A percentile compares a stretch with the other conserved stretches of the same genome.
Evolutionary conservation across 208 protist genomes (phyloP).

Genomic region (Crithidia fasciculata): DNA sequence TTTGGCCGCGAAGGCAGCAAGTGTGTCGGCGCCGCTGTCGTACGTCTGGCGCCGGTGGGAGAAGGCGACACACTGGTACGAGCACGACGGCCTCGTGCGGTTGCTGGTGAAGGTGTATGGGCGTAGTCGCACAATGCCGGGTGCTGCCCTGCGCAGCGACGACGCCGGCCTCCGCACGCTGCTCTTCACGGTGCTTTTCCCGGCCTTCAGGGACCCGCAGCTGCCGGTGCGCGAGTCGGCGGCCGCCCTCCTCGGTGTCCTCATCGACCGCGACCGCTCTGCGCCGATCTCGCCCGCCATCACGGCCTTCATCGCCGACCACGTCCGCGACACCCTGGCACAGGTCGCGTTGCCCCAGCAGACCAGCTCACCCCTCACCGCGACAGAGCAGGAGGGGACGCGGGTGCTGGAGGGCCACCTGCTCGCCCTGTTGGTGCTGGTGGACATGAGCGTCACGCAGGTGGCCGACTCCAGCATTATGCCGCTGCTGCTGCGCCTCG

Average conservation of each 20-base stretch:
- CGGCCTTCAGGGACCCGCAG: slow-evolving; percentile 54
- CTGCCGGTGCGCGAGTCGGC: slow-evolving; percentile 67
- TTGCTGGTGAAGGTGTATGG: slow-evolving; percentile 28
- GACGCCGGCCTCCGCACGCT: slow-evolving; percentile 33
- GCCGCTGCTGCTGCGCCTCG: slow-evolving; percentile 52
- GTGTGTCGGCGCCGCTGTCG: slow-evolving; percentile 23
- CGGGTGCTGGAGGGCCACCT: slow-evolving; percentile 53
- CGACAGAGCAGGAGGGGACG: slow-evolving; percentile 29
- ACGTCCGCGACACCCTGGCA: slow-evolving; percentile 32
- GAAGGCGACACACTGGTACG: slow-evolving; percentile 28
- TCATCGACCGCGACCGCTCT: slow-evolving; percentile 26
- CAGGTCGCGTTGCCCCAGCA: slow-evolving; percentile 10
- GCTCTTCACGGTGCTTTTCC: slow-evolving; percentile 53
- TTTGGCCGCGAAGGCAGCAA: not conserved
- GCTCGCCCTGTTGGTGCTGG: slow-evolving; percentile 37
- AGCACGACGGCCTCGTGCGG: slow-evolving; percentile 35
- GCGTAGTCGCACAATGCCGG: slow-evolving; percentile 21
- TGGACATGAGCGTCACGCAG: slow-evolving; percentile 23
- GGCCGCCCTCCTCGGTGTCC: slow-evolving; percentile 36
- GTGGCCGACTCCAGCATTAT: slow-evolving; percentile 15
- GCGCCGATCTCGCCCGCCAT: slow-evolving; percentile 28
- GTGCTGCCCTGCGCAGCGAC: slow-evolving; percentile 25
- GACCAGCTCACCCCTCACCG: slow-evolving; percentile 6
- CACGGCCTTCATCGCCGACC: slow-evolving; percentile 33
- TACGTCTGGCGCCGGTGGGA: slow-evolving; percentile 32